These are phyloP conservation scores for Darksidea phi DNA, from an alignment of 495 filamentous ascomycete genomes.

Conservation along the genomic window DNA sequence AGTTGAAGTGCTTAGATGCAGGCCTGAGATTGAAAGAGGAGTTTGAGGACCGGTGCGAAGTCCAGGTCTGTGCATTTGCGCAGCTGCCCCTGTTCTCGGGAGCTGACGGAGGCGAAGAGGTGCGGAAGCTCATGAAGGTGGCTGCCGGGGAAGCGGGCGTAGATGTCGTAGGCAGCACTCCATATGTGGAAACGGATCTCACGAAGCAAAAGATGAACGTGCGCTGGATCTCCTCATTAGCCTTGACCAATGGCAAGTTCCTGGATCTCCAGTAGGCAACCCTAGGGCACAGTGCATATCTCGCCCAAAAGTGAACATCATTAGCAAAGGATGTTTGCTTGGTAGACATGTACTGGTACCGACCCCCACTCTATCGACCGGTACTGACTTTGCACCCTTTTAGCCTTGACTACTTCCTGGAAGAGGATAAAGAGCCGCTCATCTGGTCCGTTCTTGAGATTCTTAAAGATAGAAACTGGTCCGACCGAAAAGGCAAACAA, in stretches of 20 bases:
- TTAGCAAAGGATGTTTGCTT: too few relatives aligned
- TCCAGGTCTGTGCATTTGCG: conserved; percentile 74
- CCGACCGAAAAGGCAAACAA: conserved; percentile 45
- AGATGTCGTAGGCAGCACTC: conserved; percentile 66
- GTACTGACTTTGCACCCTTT: too few relatives aligned
- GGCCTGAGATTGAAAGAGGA: conserved; percentile 58
- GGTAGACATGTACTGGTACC: too few relatives aligned
- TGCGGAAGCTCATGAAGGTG: conserved; percentile 49
- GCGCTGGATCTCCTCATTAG: conserved; percentile 58
- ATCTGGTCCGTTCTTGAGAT: conserved; percentile 55
- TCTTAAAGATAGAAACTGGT: conserved; percentile 53
- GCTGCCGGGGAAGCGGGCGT: conserved; percentile 51
- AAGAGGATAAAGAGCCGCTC: conserved; percentile 48
- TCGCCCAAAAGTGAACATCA: too few relatives aligned
- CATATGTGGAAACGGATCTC: conserved; percentile 63
- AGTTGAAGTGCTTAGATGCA: conserved; percentile 57
- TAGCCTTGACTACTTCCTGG: conserved; percentile 69
- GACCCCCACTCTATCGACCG: too few relatives aligned
- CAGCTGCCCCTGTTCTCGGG: conserved; percentile 68
- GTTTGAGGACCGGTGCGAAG: conserved; percentile 54
- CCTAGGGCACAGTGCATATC: too few relatives aligned
- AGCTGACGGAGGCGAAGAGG: conserved; percentile 49
- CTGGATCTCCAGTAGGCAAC: conserved; percentile 78
- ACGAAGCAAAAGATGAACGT: conserved; percentile 58
- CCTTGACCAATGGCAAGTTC: conserved; percentile 52